These are phyloP conservation scores for Mimosa pudica DNA, from an alignment of 306 rosid genomes.

Conservation along the genomic window DNA sequence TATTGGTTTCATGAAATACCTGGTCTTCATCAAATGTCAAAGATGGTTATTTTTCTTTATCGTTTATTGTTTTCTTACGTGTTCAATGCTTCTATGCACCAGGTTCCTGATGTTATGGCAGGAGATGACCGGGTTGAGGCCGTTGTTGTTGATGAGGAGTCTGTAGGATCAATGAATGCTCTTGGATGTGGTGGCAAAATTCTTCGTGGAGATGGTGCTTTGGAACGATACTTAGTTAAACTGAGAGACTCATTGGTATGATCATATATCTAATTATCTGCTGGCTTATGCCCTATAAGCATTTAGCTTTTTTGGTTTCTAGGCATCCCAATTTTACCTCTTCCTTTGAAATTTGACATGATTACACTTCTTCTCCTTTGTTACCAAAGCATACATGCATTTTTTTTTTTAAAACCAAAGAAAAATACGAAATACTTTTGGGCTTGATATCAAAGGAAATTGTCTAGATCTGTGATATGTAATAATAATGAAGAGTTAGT, in stretches of 20 bases:
- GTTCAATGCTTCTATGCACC: constrained; percentile 36
- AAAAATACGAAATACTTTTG: not conserved
- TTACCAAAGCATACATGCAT: not conserved
- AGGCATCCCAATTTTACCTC: not conserved
- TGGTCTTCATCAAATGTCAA: constrained; percentile 10
- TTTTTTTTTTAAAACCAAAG: not conserved
- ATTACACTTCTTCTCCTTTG: not conserved
- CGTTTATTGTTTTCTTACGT: constrained; percentile 12
- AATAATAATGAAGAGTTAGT: too few species aligned
- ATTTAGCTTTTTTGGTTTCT: not conserved
- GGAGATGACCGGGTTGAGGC: constrained; percentile 76
- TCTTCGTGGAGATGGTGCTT: constrained; percentile 66
- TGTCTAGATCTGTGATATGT: too few species aligned
- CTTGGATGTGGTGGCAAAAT: constrained; percentile 76
- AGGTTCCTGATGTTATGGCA: constrained; percentile 76
- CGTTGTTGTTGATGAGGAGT: constrained; percentile 78
- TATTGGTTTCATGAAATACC: constrained; percentile 4
- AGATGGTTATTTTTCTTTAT: not conserved
- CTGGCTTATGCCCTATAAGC: not conserved
- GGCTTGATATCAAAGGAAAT: not conserved
- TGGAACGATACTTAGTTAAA: constrained; percentile 61
- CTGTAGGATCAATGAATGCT: constrained; percentile 53
- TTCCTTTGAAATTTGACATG: not conserved
- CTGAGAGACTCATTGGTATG: constrained; percentile 60
- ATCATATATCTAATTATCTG: constrained; percentile 17